A percentile compares a stretch with the other conserved stretches of the same genome.
Conservation (phyloP, 345 rosid species). For the Geranium rotundifolium region DNA sequence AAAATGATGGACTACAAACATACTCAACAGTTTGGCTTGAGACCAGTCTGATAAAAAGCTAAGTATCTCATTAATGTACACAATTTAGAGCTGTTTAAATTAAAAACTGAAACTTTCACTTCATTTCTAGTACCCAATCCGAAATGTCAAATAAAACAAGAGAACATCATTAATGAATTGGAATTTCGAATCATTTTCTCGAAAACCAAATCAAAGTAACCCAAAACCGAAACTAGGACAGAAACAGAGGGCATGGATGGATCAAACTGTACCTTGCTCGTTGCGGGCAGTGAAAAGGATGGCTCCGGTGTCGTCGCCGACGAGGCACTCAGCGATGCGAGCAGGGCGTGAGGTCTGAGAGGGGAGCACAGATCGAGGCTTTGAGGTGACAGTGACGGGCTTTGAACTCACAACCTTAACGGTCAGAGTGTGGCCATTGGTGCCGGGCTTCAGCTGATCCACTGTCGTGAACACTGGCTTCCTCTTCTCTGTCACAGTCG, state of each 20-base stretch:
- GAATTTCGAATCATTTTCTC: background rate
- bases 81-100: no score
- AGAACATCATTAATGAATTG: no score
- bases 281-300: constrained; percentile 66
- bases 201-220: background rate
- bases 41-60: no score
- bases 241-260: background rate
- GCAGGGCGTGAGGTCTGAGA: constrained; percentile 25
- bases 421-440: constrained; percentile 49
- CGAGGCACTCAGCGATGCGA: constrained; percentile 56
- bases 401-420: constrained; percentile 45
- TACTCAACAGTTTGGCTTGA: no score
- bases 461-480: constrained; percentile 61
- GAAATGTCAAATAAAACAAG: no score
- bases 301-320: constrained; percentile 63
- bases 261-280: constrained; percentile 43
- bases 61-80: no score
- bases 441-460: constrained; percentile 58
- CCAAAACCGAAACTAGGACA: background rate
- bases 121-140: no score
- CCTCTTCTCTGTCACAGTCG: constrained; percentile 32
- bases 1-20: no score
- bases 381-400: constrained; percentile 28
- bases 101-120: no score
- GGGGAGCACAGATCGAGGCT: constrained; percentile 25